Evolutionary conservation across 2,329 filamentous ascomycete species (phyloP), one percentile per base, ranked within the genome.

Genomic region (Neophaeococcomyces mojaviensis): DNA sequence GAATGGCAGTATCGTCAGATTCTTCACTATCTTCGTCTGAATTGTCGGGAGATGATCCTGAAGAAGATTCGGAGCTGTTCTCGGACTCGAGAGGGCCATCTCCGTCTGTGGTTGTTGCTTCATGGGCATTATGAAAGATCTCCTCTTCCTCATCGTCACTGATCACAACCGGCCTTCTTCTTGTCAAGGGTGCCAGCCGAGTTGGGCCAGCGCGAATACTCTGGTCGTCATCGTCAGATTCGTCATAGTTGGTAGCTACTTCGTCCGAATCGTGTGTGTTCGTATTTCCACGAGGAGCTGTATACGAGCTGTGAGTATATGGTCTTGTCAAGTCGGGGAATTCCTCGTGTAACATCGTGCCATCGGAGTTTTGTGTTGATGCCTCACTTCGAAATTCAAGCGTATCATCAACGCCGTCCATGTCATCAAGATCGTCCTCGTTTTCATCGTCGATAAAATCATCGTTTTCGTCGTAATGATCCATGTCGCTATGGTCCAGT

Each of bases 1-100:
- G 49, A 34, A 53, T 49, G 15, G 47, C 49, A 10, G 52, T 51
- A n/a, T 51, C 53, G 26, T 54, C 49, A 1, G 54, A 54, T 2
- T 47, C 52, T 16, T 38, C 47, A 13, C 38, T 46, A 13, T 46
- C 39, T 31, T 44, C 39, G 3, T 42, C 43, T 20, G 46, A 33
- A 6, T 13, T 43, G 20, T 4, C 18, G 37, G 22, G 19, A 39
- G 18, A 46, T 18, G 37, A 35, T 48, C 30, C 18, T 47, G 34
- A 34, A 26, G 26, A 15, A 44, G 10, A 33, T 9, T 28, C 39
- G 22, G 37, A 42, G 36, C 31, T 37, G 22, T 48, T 42, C 10
- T 41, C 32, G 13, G 50, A 34, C 18, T 38, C 32, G 16, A n/a
- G 36, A 38, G 39, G 36, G 35, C 37, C 43, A 20, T 33, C 37